A percentile compares a stretch with the other conserved stretches of the same genome.
Evolutionary conservation across 2,329 filamentous ascomycete species (phyloP).

Genomic region (Leptographium flavum): DNA sequence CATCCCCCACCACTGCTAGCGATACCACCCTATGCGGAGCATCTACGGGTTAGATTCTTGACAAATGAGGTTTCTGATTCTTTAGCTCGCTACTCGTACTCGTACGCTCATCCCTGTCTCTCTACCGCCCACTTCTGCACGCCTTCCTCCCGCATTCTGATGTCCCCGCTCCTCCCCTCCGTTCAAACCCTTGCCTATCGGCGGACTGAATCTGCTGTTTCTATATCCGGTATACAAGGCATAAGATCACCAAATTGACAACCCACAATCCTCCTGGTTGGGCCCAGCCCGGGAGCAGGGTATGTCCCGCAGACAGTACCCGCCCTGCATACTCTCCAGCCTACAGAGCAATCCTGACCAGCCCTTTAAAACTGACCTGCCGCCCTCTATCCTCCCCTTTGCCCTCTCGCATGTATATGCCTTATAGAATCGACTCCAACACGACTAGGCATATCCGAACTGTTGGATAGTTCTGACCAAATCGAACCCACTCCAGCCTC

Average conservation of each 20-base stretch:
- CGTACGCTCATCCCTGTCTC: not conserved
- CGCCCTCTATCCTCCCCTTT: not conserved
- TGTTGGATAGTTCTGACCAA: too few relatives aligned
- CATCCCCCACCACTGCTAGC: too few relatives aligned
- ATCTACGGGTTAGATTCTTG: too few relatives aligned
- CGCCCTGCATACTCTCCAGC: slow-evolving; percentile 31
- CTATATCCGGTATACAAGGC: slow-evolving; percentile 37
- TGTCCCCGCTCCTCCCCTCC: not conserved
- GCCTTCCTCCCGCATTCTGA: not conserved
- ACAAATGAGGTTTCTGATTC: too few relatives aligned
- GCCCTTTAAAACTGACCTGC: slow-evolving; percentile 15
- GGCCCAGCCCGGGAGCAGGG: slow-evolving; percentile 29
- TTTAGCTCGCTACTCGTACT: too few relatives aligned
- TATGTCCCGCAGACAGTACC: slow-evolving; percentile 33
- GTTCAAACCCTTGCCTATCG: not conserved
- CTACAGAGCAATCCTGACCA: slow-evolving; percentile 23
- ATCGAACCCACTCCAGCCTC: too few relatives aligned
- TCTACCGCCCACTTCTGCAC: not conserved
- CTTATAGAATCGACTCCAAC: too few relatives aligned
- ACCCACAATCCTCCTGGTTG: slow-evolving; percentile 11
- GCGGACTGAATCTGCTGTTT: slow-evolving; percentile 23
- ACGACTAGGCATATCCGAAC: too few relatives aligned
- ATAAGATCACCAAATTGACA: slow-evolving; percentile 39
- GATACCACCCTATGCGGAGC: too few relatives aligned
- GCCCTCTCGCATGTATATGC: not conserved